Base-by-base conservation (phyloP, 345 rosid genomes). In the Citrus hindsii region DNA sequence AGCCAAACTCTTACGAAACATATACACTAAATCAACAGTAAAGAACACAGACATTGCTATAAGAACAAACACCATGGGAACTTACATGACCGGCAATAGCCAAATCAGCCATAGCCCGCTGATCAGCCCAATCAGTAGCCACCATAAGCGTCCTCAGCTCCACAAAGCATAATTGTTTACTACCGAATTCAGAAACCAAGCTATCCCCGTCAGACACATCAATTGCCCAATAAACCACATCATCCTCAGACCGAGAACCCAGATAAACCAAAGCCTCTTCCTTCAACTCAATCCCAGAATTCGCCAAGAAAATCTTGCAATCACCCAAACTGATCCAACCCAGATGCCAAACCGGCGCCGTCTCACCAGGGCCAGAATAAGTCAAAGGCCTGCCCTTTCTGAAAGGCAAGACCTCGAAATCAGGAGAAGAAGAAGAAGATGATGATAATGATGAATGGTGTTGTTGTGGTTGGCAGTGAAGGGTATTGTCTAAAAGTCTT, bases 61-160 rank as follows among this genome's bases (percentile, higher is more conserved):
- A 60, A 16, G 76, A 73, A 60, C 25, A 71, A 55, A 53, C 58
- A 71, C 42, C 27, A 25, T 35, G 37, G 30, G 9, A 5, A 87
- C 98, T 87, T 87, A 95, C 97, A 87, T 93, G 92, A 69, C 99
- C 99, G 13, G 99, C 99, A 81, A 95, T 88, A 78, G 98, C 94
- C 85, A 95, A 87, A 78, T 95, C 97, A 75, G 79, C 88, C 99
- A 95, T 93, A 35, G 89, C 90, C 60, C 69, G 73, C 68, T 87
- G 85, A 83, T 95, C 87, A 62, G 89, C 84, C 99, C 99, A 93
- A 87, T 95, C 99, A 64, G 95, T 87, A 67, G 97, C 99, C 69
- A 95, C 97, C 99, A 95, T 93, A 1, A 93, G 79, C 6, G 98
- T 95, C 79, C 99, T 87, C 74, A 95, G 83, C 87, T 95, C 99